Evolutionary conservation across 805 yeast species (phyloP).

Genomic region (Vanderwaltozyma tropicalis): DNA sequence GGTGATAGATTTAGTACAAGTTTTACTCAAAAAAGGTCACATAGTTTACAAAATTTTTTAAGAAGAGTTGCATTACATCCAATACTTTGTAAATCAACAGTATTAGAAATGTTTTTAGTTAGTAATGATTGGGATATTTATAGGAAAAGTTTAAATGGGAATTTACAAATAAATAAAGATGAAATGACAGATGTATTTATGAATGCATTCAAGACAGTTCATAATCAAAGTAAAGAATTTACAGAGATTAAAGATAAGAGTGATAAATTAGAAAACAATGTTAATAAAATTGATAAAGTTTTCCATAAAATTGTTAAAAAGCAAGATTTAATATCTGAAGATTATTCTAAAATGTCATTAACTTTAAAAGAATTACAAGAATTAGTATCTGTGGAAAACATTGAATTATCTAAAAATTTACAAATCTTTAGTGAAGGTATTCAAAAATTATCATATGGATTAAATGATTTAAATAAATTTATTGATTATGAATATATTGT

Average conservation of each 20-base stretch:
- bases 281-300: constrained; percentile 66
- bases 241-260: constrained; percentile 73
- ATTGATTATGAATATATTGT: constrained; percentile 76
- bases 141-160: constrained; percentile 19
- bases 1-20: constrained; percentile 86
- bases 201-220: constrained; percentile 82
- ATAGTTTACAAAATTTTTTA: constrained; percentile 68
- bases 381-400: constrained; percentile 35
- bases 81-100: constrained; percentile 53
- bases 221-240: constrained; percentile 62
- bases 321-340: constrained; percentile 62
- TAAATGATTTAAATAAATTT: constrained; percentile 35
- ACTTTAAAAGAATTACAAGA: constrained; percentile 61
- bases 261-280: constrained; percentile 75
- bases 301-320: constrained; percentile 63
- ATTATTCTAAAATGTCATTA: constrained; percentile 57
- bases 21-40: constrained; percentile 74
- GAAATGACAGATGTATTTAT: constrained; percentile 82
- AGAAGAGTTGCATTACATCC: constrained; percentile 69
- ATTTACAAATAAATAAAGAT: constrained; percentile 33
- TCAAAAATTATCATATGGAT: constrained; percentile 33
- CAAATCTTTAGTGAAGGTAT: constrained; percentile 40
- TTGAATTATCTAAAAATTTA: constrained; percentile 25
- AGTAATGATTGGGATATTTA: constrained; percentile 28
- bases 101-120: constrained; percentile 30